Conservation (phyloP, 441 rosid genomes). For the Populus hybrid region DNA sequence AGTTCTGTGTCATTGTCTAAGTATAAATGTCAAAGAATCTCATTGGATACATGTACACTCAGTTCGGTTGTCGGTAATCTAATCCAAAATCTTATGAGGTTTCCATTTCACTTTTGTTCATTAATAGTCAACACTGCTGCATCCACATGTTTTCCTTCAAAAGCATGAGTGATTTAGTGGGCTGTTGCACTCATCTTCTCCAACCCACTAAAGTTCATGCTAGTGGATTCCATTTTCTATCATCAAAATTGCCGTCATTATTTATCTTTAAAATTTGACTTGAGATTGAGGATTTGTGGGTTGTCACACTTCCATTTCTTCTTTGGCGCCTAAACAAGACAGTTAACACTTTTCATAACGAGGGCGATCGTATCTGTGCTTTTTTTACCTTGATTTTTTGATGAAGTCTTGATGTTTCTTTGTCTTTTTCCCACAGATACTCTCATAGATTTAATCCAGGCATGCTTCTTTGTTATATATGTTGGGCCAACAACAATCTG, state of each 20-base stretch:
- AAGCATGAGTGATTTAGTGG: conserved; percentile 8
- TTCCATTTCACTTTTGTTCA: not conserved
- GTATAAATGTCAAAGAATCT: not conserved
- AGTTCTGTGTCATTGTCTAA: not conserved
- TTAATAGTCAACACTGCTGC: not conserved
- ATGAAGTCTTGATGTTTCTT: not conserved
- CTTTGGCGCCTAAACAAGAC: not conserved
- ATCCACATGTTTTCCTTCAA: not conserved
- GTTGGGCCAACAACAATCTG: not conserved
- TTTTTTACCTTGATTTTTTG: not conserved
- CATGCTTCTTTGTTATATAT: not conserved
- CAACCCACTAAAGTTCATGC: conserved; percentile 9
- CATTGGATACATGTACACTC: not conserved
- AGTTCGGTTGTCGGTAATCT: not conserved
- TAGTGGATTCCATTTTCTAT: conserved; percentile 4
- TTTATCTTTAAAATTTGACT: not conserved
- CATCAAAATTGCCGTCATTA: not conserved
- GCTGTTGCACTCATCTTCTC: conserved; percentile 7
- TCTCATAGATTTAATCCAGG: not conserved
- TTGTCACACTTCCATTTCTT: not conserved
- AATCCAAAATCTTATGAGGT: not conserved
- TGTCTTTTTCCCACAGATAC: not conserved
- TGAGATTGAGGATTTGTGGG: not conserved
- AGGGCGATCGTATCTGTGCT: not conserved
- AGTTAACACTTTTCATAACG: not conserved